phyloP scores from a whole-genome alignment of 1,284 basidiomycete genomes.

The Microbotryum saponariae region DNA sequence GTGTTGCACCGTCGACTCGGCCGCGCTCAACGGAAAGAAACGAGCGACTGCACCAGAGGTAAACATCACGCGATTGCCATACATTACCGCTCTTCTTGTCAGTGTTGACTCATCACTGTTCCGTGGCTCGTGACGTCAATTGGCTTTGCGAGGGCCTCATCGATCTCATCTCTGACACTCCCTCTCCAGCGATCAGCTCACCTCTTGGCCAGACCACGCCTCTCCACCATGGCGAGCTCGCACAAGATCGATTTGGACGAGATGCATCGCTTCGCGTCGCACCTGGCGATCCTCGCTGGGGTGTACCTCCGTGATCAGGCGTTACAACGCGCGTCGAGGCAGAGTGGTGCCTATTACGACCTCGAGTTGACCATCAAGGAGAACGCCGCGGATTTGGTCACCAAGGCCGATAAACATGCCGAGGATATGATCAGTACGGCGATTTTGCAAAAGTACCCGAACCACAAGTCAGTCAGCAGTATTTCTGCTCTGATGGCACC shows the following conservation, averaged over 20 bases:
- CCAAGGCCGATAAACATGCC: constrained; percentile 30
- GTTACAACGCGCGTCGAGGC: constrained; percentile 23
- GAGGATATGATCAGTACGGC: constrained; percentile 29
- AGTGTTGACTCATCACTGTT: too few species aligned
- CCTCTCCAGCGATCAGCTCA: too few species aligned
- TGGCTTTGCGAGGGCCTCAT: too few species aligned
- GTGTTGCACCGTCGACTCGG: too few species aligned
- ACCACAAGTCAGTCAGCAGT: constrained; percentile 24
- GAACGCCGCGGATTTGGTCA: constrained; percentile 35
- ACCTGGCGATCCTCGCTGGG: constrained; percentile 29
- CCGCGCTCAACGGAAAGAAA: too few species aligned
- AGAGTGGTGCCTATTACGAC: constrained; percentile 13
- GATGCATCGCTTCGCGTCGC: constrained; percentile 30
- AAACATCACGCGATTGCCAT: too few species aligned
- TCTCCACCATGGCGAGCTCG: too few species aligned
- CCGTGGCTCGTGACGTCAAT: too few species aligned
- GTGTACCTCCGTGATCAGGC: constrained; percentile 33
- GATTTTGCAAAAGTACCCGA: constrained; percentile 29
- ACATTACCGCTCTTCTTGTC: too few species aligned
- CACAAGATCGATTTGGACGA: constrained; percentile 15
- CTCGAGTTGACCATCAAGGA: constrained; percentile 28
- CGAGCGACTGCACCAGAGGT: too few species aligned
- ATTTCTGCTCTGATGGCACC: not conserved
- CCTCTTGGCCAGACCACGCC: too few species aligned
- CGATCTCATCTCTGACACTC: too few species aligned